Percentiles rank a stretch among this genome's conserved stretches.
These are phyloP conservation scores for Diaporthe batatas DNA, from an alignment of 2,329 filamentous ascomycete genomes.

Conservation along the genomic window DNA sequence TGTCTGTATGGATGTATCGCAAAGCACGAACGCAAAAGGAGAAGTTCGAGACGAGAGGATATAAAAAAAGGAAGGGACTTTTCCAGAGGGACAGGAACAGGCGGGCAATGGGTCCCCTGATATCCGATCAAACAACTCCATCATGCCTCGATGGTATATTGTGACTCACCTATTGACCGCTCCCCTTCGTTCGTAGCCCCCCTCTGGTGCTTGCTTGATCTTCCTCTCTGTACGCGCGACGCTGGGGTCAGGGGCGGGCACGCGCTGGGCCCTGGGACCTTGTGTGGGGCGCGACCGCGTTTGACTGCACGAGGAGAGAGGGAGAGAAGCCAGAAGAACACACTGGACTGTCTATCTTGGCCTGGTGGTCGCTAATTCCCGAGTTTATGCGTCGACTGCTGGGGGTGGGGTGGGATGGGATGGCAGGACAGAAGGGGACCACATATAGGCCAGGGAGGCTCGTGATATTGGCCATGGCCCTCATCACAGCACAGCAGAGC, in stretches of 20 bases:
- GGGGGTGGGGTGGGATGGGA: not conserved
- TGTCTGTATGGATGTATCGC: not conserved
- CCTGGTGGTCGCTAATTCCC: conserved; percentile 24
- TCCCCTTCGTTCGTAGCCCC: conserved; percentile 1
- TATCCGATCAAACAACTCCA: conserved; percentile 7
- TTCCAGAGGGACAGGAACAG: not conserved
- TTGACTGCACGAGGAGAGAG: not conserved
- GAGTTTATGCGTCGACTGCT: conserved; percentile 36
- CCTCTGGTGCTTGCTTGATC: not conserved
- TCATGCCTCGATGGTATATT: conserved; percentile 30
- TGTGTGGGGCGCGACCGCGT: conserved; percentile 21
- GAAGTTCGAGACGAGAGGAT: conserved; percentile 23
- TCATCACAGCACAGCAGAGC: not conserved
- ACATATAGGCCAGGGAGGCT: conserved; percentile 18
- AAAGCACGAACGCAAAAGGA: not conserved
- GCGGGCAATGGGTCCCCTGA: conserved; percentile 10
- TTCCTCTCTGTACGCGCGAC: conserved; percentile 16
- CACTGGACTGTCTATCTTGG: conserved; percentile 26
- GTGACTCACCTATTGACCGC: conserved; percentile 29
- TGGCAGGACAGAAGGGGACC: not conserved
- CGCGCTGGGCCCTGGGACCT: not conserved
- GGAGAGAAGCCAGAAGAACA: conserved; percentile 12
- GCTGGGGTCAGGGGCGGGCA: conserved; percentile 35
- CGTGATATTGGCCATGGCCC: conserved; percentile 7
- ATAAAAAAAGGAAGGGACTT: not conserved